phyloP scores from a whole-genome alignment of 495 filamentous ascomycete genomes.

The Peziza echinospora region DNA sequence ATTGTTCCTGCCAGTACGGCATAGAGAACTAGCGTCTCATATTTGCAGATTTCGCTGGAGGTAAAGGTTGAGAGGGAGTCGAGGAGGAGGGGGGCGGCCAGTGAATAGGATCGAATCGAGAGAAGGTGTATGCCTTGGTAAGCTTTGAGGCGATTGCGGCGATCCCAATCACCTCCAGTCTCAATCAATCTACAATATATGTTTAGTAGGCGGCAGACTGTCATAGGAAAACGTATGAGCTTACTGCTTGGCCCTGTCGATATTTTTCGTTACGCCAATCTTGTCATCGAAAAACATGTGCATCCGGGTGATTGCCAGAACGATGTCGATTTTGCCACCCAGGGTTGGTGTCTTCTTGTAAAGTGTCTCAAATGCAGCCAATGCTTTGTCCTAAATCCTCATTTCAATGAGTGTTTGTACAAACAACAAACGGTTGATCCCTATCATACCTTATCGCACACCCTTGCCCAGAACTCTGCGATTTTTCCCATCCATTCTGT shows the following conservation, averaged over 20 bases:
- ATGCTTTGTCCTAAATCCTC: constrained; percentile 57
- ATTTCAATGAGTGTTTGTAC: background rate
- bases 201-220: background rate
- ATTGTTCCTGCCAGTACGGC: constrained; percentile 85
- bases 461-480: constrained; percentile 81
- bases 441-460: constrained; percentile 90
- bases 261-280: constrained; percentile 70
- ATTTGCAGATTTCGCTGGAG: constrained; percentile 90
- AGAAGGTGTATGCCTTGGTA: constrained; percentile 90
- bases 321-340: constrained; percentile 89
- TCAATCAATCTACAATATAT: constrained; percentile 44
- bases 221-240: background rate
- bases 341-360: constrained; percentile 86
- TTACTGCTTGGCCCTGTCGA: constrained; percentile 56
- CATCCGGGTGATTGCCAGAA: constrained; percentile 86
- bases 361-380: constrained; percentile 73
- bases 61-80: constrained; percentile 98
- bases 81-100: constrained; percentile 78
- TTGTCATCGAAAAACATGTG: constrained; percentile 90
- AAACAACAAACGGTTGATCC: background rate
- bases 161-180: constrained; percentile 92
- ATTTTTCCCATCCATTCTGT: constrained; percentile 79
- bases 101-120: constrained; percentile 68
- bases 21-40: constrained; percentile 84
- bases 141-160: constrained; percentile 90